phyloP scores from a whole-genome alignment of 148 eudicot species.

The Selenicereus undatus region DNA sequence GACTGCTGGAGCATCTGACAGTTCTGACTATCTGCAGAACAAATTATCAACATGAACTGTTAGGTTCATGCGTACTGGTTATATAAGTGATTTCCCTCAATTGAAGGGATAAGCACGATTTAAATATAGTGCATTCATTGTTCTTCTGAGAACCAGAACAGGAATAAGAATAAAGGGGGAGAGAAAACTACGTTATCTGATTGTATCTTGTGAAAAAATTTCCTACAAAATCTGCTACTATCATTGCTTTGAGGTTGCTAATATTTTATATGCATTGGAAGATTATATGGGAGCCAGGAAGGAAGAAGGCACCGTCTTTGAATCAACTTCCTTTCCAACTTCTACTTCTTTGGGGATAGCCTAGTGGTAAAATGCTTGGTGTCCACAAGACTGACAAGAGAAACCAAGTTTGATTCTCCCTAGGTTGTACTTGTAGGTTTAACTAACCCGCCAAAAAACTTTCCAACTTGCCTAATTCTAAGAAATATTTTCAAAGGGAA shows the following conservation, averaged over 20 bases:
- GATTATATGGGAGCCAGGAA: not conserved
- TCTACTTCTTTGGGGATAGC: too few species aligned
- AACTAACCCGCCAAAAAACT: too few species aligned
- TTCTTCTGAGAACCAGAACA: not conserved
- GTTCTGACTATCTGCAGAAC: conserved; percentile 35
- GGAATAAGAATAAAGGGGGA: not conserved
- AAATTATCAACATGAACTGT: not conserved
- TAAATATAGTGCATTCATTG: not conserved
- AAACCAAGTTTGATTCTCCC: too few species aligned
- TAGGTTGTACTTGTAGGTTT: too few species aligned
- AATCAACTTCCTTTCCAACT: not conserved
- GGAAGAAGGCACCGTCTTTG: not conserved
- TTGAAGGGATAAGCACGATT: not conserved
- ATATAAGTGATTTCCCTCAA: not conserved
- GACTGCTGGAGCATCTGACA: conserved; percentile 36
- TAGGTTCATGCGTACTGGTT: not conserved
- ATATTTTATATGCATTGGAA: too few species aligned
- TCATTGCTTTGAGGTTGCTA: too few species aligned
- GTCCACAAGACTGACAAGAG: too few species aligned
- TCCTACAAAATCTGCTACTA: not conserved
- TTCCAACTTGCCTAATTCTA: not conserved
- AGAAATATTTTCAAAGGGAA: not conserved
- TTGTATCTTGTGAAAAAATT: not conserved
- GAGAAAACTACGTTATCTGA: not conserved
- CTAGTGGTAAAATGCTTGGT: too few species aligned